Conservation (phyloP, 768 basidiomycete genomes). For the Agrocybe chaxingu region DNA sequence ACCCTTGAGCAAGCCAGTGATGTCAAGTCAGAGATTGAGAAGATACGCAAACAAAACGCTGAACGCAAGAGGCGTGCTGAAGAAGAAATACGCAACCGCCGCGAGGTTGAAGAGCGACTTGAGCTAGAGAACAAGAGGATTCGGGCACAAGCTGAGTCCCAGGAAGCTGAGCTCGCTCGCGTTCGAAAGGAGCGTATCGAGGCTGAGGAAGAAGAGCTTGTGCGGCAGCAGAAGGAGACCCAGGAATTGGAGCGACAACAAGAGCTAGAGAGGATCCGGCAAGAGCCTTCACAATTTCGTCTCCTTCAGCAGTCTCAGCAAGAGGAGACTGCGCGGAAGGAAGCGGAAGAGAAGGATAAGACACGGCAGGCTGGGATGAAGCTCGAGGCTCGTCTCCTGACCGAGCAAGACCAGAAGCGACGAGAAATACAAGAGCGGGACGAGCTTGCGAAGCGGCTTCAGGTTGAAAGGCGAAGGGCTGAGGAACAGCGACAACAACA, state of each 20-base stretch:
- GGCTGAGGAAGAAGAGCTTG: not conserved
- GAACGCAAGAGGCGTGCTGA: conserved; percentile 10
- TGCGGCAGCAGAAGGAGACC: too few relatives aligned
- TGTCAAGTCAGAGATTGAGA: conserved; percentile 1
- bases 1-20: conserved; percentile 3
- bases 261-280: too few relatives aligned
- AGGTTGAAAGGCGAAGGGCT: conserved; percentile 19
- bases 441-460: not conserved
- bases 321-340: too few relatives aligned
- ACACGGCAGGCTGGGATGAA: too few relatives aligned
- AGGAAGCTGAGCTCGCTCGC: conserved; percentile 3
- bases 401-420: conserved; percentile 1
- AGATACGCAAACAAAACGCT: not conserved
- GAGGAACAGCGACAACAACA: conserved; percentile 24
- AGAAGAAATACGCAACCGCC: conserved; percentile 10
- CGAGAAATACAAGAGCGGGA: not conserved
- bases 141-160: conserved; percentile 6
- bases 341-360: too few relatives aligned
- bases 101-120: conserved; percentile 7
- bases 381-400: not conserved
- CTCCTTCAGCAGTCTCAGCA: too few relatives aligned
- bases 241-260: too few relatives aligned
- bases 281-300: too few relatives aligned
- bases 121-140: conserved; percentile 3
- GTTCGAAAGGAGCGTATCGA: not conserved